phyloP scores from a whole-genome alignment of 495 filamentous ascomycete species.

The Aspergillus taichungensis region DNA sequence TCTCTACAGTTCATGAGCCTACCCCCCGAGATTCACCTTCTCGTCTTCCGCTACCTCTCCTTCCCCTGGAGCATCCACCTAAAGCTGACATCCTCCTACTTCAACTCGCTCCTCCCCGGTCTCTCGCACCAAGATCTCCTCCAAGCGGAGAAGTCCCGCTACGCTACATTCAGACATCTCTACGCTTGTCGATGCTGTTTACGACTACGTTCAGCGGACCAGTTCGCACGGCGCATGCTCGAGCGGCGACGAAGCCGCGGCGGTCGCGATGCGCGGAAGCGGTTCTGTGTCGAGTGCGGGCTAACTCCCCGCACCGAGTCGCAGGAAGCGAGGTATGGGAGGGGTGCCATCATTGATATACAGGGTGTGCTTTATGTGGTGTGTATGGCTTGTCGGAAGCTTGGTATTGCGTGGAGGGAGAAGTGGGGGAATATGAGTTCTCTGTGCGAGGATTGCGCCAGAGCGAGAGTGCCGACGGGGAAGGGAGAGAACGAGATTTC shows the following conservation, averaged over 20 bases:
- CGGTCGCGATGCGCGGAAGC: slow-evolving; percentile 14
- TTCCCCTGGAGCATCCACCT: slow-evolving; percentile 29
- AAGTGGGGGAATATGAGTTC: slow-evolving; percentile 5
- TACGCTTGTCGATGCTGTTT: slow-evolving; percentile 33
- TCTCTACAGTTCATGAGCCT: slow-evolving; percentile 14
- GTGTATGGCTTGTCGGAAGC: slow-evolving; percentile 21
- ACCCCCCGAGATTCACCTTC: slow-evolving; percentile 48
- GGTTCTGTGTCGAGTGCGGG: slow-evolving; percentile 34
- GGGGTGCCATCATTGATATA: slow-evolving; percentile 17
- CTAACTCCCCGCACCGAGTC: slow-evolving; percentile 14
- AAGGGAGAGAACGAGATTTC: neutral
- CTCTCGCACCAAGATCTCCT: slow-evolving; percentile 22
- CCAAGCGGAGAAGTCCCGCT: slow-evolving; percentile 15
- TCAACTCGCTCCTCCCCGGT: slow-evolving; percentile 16
- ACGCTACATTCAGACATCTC: slow-evolving; percentile 17
- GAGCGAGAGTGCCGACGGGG: neutral
- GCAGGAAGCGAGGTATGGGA: slow-evolving; percentile 21
- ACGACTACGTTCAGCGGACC: slow-evolving; percentile 18
- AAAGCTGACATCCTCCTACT: slow-evolving; percentile 34
- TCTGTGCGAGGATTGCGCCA: slow-evolving; percentile 1
- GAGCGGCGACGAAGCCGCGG: slow-evolving; percentile 14
- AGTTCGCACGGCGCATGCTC: slow-evolving; percentile 27
- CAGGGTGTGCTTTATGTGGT: slow-evolving; percentile 17
- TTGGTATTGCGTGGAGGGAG: slow-evolving; percentile 12
- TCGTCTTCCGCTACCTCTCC: slow-evolving; percentile 41